Conservation (phyloP, 257 asterid genomes). For the Penstemon barbatus region DNA sequence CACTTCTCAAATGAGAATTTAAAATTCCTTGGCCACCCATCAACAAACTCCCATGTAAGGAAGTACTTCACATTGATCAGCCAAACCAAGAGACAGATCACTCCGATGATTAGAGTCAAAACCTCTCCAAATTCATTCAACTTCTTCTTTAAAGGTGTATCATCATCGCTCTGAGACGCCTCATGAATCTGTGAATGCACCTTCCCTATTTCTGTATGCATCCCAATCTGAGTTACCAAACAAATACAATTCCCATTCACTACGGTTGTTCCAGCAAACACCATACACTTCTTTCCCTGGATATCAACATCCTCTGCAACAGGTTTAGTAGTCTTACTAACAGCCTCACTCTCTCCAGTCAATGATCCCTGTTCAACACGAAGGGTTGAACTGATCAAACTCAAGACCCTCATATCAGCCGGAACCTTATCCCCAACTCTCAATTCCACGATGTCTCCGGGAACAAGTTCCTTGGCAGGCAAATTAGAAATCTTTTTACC, state of each 20-base stretch:
- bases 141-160: slow-evolving; percentile 97
- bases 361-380: slow-evolving; percentile 93
- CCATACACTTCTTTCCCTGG: slow-evolving; percentile 97
- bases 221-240: slow-evolving; percentile 86
- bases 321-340: slow-evolving; percentile 78
- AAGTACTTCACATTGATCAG: slow-evolving; percentile 89
- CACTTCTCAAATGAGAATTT: slow-evolving; percentile 98
- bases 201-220: slow-evolving; percentile 90
- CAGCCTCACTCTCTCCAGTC: slow-evolving; percentile 99
- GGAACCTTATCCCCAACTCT: slow-evolving; percentile 98
- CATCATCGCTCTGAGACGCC: slow-evolving; percentile 87
- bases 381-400: slow-evolving; percentile 85
- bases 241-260: slow-evolving; percentile 91
- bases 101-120: slow-evolving; percentile 84
- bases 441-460: slow-evolving; percentile 94
- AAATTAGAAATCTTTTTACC: slow-evolving; percentile 64
- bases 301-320: slow-evolving; percentile 89
- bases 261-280: slow-evolving; percentile 96
- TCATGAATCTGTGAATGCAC: slow-evolving; percentile 96
- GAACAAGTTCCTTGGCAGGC: slow-evolving; percentile 94
- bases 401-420: slow-evolving; percentile 94
- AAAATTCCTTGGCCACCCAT: slow-evolving; percentile 95
- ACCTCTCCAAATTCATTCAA: slow-evolving; percentile 94
- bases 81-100: slow-evolving; percentile 87
- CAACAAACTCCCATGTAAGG: slow-evolving; percentile 87